A percentile compares a stretch with the other conserved stretches of the same genome.
Conservation (phyloP, 257 asterid genomes). For the Datura wrightii region DNA sequence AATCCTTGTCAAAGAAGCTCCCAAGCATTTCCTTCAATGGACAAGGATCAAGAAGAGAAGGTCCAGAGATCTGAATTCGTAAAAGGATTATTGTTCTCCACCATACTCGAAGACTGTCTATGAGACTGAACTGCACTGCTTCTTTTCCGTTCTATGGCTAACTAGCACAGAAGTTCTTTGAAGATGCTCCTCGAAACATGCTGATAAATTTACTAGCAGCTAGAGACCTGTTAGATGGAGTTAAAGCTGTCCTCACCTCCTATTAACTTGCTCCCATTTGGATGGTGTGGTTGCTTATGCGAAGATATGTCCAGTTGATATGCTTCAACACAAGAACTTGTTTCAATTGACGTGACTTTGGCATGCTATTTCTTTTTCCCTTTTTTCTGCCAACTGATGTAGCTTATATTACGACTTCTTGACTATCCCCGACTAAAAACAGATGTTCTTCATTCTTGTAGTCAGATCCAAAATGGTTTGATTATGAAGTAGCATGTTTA, state of each 20-base stretch:
- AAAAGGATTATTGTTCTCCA: constrained; percentile 42
- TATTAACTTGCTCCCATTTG: constrained; percentile 3
- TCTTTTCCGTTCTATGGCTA: constrained; percentile 23
- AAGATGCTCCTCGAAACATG: constrained; percentile 11
- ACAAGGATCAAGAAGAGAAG: constrained; percentile 44
- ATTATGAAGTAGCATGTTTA: background rate
- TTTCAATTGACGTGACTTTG: background rate
- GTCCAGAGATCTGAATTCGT: constrained; percentile 43
- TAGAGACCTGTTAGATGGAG: constrained; percentile 27
- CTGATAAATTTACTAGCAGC: constrained; percentile 17
- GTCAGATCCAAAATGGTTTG: constrained; percentile 21
- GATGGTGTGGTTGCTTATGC: background rate
- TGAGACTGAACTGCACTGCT: constrained; percentile 31
- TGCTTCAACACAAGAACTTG: constrained; percentile 24
- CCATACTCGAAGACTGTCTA: constrained; percentile 37
- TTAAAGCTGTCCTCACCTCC: constrained; percentile 14
- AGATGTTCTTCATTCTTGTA: background rate
- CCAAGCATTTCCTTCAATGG: constrained; percentile 32
- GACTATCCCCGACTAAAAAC: background rate
- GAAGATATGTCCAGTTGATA: constrained; percentile 22
- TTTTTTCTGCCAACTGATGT: background rate
- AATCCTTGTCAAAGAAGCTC: constrained; percentile 32
- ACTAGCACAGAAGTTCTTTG: constrained; percentile 21
- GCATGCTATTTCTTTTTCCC: background rate
- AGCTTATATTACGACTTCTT: background rate